Evolutionary conservation across 2,329 filamentous ascomycete species (phyloP).

Genomic region (Tolypocladium paradoxum): DNA sequence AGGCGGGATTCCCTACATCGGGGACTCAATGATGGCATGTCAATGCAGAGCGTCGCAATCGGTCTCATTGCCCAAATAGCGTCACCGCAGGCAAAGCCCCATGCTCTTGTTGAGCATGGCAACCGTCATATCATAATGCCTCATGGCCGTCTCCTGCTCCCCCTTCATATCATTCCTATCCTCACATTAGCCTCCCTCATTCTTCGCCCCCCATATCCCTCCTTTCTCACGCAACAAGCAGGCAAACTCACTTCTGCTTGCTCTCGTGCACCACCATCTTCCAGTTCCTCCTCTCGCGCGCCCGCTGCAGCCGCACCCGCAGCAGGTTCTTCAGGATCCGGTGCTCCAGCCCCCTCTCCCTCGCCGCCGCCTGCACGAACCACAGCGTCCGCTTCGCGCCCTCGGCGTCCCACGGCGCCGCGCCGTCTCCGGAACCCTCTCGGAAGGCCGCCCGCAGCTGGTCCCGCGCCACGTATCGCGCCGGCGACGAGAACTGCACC

Average conservation of each 20-base stretch:
- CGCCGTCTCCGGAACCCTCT: slow-evolving; percentile 15
- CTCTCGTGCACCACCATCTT: slow-evolving; percentile 9
- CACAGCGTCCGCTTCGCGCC: slow-evolving; percentile 54
- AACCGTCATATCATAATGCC: slow-evolving; percentile 58
- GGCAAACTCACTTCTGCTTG: slow-evolving; percentile 14
- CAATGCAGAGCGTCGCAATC: not conserved
- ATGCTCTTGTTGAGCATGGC: slow-evolving; percentile 65
- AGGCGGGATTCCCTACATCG: not conserved
- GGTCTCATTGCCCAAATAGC: not conserved
- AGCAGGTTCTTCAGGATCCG: slow-evolving; percentile 60
- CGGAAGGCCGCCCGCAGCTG: slow-evolving; percentile 51
- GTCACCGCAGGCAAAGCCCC: slow-evolving; percentile 50
- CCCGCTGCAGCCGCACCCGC: slow-evolving; percentile 13
- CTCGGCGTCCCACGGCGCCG: slow-evolving; percentile 33
- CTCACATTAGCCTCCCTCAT: not conserved
- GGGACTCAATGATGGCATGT: not conserved
- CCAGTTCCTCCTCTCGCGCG: slow-evolving; percentile 8
- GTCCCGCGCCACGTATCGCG: slow-evolving; percentile 50
- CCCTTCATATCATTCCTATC: slow-evolving; percentile 9
- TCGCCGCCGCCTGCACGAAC: slow-evolving; percentile 57
- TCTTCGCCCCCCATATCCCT: not conserved
- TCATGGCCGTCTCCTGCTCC: slow-evolving; percentile 28
- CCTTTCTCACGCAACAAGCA: not conserved
- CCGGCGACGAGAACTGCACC: slow-evolving; percentile 60
- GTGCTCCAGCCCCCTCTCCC: slow-evolving; percentile 58